phyloP scores from a whole-genome alignment of 495 filamentous ascomycete species.

The Penicillium turbatum region DNA sequence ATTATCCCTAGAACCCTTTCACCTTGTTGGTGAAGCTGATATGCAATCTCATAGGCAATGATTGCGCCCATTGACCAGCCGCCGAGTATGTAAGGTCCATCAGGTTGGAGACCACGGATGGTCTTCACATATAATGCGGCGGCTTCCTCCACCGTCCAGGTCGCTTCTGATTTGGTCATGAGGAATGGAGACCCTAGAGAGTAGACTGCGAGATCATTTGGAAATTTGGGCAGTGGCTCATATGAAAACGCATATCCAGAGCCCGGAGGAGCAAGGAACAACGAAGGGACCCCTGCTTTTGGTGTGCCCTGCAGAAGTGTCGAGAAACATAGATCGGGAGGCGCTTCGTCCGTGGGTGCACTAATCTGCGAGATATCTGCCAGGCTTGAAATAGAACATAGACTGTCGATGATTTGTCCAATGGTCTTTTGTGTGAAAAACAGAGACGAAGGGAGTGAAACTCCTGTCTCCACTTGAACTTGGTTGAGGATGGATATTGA shows the following conservation, averaged over 20 bases:
- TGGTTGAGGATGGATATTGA: constrained; percentile 17
- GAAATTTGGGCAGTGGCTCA: constrained; percentile 10
- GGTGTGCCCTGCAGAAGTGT: constrained; percentile 12
- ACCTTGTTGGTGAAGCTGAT: constrained; percentile 10
- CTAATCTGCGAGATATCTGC: constrained; percentile 5
- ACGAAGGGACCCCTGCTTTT: constrained; percentile 7
- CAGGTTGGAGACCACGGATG: constrained; percentile 7
- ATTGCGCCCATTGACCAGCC: constrained; percentile 18
- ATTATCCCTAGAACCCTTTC: constrained; percentile 12
- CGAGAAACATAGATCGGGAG: constrained; percentile 8
- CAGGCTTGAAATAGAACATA: constrained; percentile 7
- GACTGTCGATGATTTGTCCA: constrained; percentile 3
- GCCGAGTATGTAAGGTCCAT: constrained; percentile 13
- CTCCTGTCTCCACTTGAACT: constrained; percentile 12
- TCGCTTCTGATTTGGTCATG: constrained; percentile 12
- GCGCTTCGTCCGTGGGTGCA: background rate
- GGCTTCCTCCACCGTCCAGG: constrained; percentile 14
- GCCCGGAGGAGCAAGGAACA: constrained; percentile 13
- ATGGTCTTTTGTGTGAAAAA: constrained; percentile 15
- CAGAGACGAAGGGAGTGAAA: constrained; percentile 15
- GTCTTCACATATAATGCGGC: constrained; percentile 11
- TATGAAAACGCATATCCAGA: constrained; percentile 16
- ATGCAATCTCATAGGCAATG: constrained; percentile 13
- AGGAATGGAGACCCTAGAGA: constrained; percentile 16
- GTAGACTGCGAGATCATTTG: constrained; percentile 12